Conservation (phyloP, 148 eudicot species). For the Vaccinium macrocarpon region DNA sequence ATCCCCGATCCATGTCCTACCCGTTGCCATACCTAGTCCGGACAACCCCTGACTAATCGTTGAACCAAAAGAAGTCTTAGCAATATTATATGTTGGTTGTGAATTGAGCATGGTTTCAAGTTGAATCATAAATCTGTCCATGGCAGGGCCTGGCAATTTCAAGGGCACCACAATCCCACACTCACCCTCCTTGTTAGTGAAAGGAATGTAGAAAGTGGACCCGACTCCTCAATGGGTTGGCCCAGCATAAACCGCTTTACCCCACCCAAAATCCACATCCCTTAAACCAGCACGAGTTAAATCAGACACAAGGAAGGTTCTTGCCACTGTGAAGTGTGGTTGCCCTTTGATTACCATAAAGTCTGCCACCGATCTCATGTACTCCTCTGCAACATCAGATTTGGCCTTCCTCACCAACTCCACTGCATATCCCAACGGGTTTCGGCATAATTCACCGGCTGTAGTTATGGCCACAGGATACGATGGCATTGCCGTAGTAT, state of each 20-base stretch:
- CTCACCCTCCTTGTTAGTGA: conserved; percentile 22
- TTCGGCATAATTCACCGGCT: conserved; percentile 6
- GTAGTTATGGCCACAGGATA: conserved; percentile 15
- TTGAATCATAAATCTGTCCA: conserved; percentile 16
- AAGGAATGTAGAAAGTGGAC: conserved; percentile 23
- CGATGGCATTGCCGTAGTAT: conserved; percentile 22
- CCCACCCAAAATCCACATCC: conserved; percentile 29
- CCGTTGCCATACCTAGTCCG: too few species aligned
- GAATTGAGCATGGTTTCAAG: conserved; percentile 11
- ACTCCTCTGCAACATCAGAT: background rate
- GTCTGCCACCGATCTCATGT: conserved; percentile 17
- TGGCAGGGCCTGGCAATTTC: conserved; percentile 16
- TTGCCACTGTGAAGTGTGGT: conserved; percentile 23
- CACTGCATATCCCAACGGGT: conserved; percentile 12
- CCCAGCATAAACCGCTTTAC: conserved; percentile 20
- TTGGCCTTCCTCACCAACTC: conserved; percentile 16
- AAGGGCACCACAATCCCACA: conserved; percentile 24
- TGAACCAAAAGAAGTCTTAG: too few species aligned
- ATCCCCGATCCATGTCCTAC: too few species aligned
- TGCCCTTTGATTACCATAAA: conserved; percentile 14
- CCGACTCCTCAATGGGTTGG: conserved; percentile 21
- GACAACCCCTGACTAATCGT: too few species aligned
- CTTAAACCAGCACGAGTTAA: conserved; percentile 20
- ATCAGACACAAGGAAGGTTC: conserved; percentile 16
- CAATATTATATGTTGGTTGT: background rate